phyloP scores from a whole-genome alignment of 176 grass and related monocot genomes.

The Hsuehochloa calcarea region DNA sequence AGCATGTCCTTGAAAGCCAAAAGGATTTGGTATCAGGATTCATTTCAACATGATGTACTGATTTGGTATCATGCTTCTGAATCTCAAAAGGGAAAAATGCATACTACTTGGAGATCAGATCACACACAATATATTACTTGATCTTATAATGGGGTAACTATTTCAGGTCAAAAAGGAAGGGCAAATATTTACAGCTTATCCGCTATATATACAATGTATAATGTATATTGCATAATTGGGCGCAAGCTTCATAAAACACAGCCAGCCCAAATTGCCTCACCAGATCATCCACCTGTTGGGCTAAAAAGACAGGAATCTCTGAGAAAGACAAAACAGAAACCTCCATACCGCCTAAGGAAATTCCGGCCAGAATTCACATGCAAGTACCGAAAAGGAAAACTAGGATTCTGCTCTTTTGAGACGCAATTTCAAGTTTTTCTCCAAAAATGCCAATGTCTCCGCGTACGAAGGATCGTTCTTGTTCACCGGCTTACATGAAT shows the following conservation, averaged over 20 bases:
- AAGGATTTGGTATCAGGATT: not conserved
- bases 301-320: not conserved
- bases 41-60: not conserved
- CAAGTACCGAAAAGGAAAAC: not conserved
- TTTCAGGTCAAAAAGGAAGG: not conserved
- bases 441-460: slow-evolving; percentile 78
- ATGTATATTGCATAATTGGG: not conserved
- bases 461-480: slow-evolving; percentile 85
- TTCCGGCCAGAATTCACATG: not conserved
- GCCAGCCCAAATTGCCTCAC: slow-evolving; percentile 28
- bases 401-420: slow-evolving; percentile 26
- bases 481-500: slow-evolving; percentile 90
- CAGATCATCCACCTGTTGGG: not conserved
- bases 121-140: not conserved
- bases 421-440: slow-evolving; percentile 49
- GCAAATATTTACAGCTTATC: slow-evolving; percentile 30
- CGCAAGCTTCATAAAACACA: slow-evolving; percentile 53
- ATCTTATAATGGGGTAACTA: not conserved
- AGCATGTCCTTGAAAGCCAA: no score
- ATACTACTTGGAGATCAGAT: not conserved
- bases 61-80: not conserved
- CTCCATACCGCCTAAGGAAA: not conserved
- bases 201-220: slow-evolving; percentile 15
- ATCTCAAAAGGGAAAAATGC: not conserved
- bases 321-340: not conserved